Base-by-base conservation (phyloP, 306 rosid genomes). In the Malus asiatica region DNA sequence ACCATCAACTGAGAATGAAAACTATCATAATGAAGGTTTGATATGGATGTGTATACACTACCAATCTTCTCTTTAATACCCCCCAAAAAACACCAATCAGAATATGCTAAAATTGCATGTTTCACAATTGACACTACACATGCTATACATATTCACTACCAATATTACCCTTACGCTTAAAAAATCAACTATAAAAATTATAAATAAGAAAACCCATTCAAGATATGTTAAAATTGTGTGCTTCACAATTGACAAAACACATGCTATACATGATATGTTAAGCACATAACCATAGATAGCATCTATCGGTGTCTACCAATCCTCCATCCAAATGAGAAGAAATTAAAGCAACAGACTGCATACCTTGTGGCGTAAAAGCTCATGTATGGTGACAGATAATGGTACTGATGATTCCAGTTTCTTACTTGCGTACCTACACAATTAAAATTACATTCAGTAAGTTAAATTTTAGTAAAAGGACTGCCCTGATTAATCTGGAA, bases 311-410 rank as follows among this genome's bases (percentile, higher is more conserved):
- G 38, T 63, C 32, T 66, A 44, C 51, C 20, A 75, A 70, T 76
- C 76, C 61, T 32, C 58, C 71, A 27, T 30, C 72, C 38, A 66
- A 65, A n/a, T 48, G 32, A 4, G 33, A 35, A 42, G 22, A 67
- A 76, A 79, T 55, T 72, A 68, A 45, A 77, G 67, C 73, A 60
- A 70, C 52, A 64, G 77, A 74, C 51, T 15, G 27, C 81, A 78
- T 84, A 93, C 98, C 98, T 88, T 92, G 72, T 77, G 83, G 20
- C 40, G 55, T 75, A 89, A 79, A 63, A 94, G 95, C 77, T 88
- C 88, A 40, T 72, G 85, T 85, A 92, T 86, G 20, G 92, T 87
- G 77, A 82, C 84, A 78, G 93, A 88, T 78, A 87, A 78, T 62
- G 88, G 69, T 57, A 87, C 29, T 14, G 80, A 75, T 46, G 76